Percentiles rank a stretch among this genome's conserved stretches.
Evolutionary conservation across 495 filamentous ascomycete species (phyloP).

Genomic region (Terfezia boudieri): DNA sequence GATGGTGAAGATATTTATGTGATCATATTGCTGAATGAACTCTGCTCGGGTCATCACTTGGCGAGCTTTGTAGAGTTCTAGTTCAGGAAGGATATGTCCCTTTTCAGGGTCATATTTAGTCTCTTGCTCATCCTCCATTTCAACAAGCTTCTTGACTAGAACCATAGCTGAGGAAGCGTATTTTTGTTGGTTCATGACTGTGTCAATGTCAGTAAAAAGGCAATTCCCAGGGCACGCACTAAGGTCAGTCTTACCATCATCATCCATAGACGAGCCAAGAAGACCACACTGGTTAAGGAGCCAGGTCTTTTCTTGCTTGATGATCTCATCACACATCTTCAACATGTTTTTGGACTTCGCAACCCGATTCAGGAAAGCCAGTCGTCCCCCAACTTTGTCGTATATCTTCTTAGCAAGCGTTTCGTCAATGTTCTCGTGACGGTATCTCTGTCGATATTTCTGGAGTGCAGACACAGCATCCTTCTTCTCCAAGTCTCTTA

Average conservation of each 20-base stretch:
- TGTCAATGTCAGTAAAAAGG: neutral
- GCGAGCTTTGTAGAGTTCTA: constrained; percentile 63
- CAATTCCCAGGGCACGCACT: neutral
- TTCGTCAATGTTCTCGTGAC: constrained; percentile 36
- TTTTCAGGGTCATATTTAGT: constrained; percentile 34
- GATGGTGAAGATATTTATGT: constrained; percentile 89
- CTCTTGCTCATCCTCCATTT: constrained; percentile 40
- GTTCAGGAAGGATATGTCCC: constrained; percentile 61
- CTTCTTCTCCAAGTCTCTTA: constrained; percentile 55
- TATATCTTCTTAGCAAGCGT: constrained; percentile 52
- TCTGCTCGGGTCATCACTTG: constrained; percentile 89
- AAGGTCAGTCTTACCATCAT: constrained; percentile 39
- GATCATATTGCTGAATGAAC: constrained; percentile 81
- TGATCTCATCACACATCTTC: constrained; percentile 54
- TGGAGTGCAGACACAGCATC: constrained; percentile 52
- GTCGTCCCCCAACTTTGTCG: constrained; percentile 58
- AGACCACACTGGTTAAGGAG: constrained; percentile 71
- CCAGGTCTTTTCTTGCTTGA: constrained; percentile 70
- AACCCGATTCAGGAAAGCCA: constrained; percentile 67
- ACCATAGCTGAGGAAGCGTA: constrained; percentile 89
- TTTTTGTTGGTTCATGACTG: constrained; percentile 81
- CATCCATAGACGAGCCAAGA: constrained; percentile 79
- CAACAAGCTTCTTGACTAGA: constrained; percentile 70
- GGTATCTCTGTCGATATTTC: constrained; percentile 50
- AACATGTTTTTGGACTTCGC: constrained; percentile 63